Base-by-base conservation (phyloP, 2,329 filamentous ascomycete genomes). In the Claviceps monticola region DNA sequence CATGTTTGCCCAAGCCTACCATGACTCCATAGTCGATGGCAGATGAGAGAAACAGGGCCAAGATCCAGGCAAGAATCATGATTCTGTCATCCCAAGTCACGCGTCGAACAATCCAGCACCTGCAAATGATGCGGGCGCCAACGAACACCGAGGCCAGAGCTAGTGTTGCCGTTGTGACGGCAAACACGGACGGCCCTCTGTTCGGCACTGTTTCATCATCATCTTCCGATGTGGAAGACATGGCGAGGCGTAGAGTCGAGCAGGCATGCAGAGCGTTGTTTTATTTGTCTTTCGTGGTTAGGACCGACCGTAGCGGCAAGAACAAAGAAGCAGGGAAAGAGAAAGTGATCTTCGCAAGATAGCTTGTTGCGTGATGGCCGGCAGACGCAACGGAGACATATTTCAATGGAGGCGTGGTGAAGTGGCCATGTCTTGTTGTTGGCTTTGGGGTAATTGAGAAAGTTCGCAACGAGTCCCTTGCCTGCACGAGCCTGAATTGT, bases 71-170 rank as follows among this genome's bases (percentile, higher is more conserved):
- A 42, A 86, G 57, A 11, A 88, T 66, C 66, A 95, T 93, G 59
- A 86, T 79, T 66, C 83, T 85, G 72, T 95, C 90, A 67, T 95
- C 88, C 71, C 79, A 78, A 51, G 76, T 81, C 49, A 88, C 68
- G 51, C 77, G 82, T 58, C 79, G 80, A 52, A 95, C 83, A 48
- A 96, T 83, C 46, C 76, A 79, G 48, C 79, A 74, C 29, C 89
- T 79, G 54, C 86, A 88, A 43, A 87, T 69, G 58, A 95, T 73
- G 51, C 90, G 82, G 38, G 86, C 76, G 43, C 74, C 73, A 58
- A 95, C 86, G 63, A 95, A 91, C 51, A 85, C 61, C 41, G 84
- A 84, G 49, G 86, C 81, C 50, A 90, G 65, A 21, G 76, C 75
- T 55, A 90, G 75, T 49, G 84, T 86, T 19, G 76, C 71, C 6